phyloP scores from a whole-genome alignment of 345 rosid species.

The Eucalyptus paniculata region DNA sequence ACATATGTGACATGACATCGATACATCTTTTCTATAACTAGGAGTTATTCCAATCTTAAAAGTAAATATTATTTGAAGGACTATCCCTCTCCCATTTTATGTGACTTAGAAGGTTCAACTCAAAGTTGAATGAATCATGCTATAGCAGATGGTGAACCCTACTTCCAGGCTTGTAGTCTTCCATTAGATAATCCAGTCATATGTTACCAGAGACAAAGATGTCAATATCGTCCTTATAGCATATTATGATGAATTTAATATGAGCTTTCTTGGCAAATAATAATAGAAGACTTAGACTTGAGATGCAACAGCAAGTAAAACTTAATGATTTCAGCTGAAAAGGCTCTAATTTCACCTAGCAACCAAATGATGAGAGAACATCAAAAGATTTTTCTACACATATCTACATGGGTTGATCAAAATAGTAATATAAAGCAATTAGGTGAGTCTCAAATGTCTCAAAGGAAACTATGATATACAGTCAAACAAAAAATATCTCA shows the following conservation, averaged over 20 bases:
- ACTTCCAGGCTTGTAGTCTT: too few species aligned
- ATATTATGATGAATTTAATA: not conserved
- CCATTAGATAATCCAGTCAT: too few species aligned
- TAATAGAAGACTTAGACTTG: not conserved
- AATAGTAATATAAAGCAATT: not conserved
- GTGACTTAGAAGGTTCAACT: not conserved
- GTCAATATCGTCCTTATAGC: not conserved
- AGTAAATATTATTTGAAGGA: not conserved
- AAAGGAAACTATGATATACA: not conserved
- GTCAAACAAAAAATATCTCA: not conserved
- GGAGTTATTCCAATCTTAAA: not conserved
- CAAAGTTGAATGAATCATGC: not conserved
- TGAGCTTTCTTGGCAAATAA: not conserved
- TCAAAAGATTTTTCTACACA: not conserved
- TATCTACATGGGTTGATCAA: not conserved
- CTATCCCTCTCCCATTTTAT: not conserved
- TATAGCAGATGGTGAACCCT: not conserved
- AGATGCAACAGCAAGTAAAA: not conserved
- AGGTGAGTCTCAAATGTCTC: not conserved
- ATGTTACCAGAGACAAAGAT: accelerated
- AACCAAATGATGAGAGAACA: not conserved
- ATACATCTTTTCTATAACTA: not conserved
- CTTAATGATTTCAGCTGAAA: not conserved
- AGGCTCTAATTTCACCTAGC: not conserved
- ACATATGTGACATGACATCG: accelerated